Base-by-base conservation (phyloP, 768 basidiomycete genomes). In the Candolleomyces aberdarensis region DNA sequence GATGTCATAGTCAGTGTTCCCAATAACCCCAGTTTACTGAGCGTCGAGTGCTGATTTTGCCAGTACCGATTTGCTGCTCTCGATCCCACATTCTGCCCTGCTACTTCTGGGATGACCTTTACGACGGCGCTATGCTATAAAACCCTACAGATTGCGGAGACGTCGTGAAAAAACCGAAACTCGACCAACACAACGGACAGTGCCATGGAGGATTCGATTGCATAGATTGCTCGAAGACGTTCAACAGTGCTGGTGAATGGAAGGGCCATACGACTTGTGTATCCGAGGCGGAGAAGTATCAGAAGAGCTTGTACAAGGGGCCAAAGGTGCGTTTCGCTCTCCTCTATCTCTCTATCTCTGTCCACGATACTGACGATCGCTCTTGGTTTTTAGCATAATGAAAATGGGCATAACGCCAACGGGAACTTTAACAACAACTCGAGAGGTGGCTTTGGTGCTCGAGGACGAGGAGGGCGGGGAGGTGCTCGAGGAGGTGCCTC, bases 231-330 rank as follows among this genome's bases (percentile, higher is more conserved):
- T 88, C 86, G n/a, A 89, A 81, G 54, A 89, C 91, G 0, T 97
- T 96, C 75, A 76, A 83, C 26, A 81, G 82, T 7, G 91, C 92
- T 3, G 78, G 79, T 9, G 85, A 94, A 62, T 96, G 86, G 79
- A 94, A 92, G 73, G 76, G 75, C 0, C 91, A 97, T 70, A 95
- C 90, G 10, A 78, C 83, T 32, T 97, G 95, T 72, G 86, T 97
- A 48, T 86, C 83, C 62, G 95, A 97, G 74, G 95, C 92, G 3
- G 92, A 97, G 73, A 97, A 96, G 71, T 96, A 97, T 69, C 85
- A 97, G 77, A 93, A 93, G 73, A 76, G 81, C 55, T 70, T 95
- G 60, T 96, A 94, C 72, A 93, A 90, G 68, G 93, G 91, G 9
- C 82, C 85, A 0, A 91, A 89, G 77, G 80, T 74, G n/a, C 76